Base-by-base conservation (phyloP, 2,329 filamentous ascomycete species). In the Hirsutella thompsonii region DNA sequence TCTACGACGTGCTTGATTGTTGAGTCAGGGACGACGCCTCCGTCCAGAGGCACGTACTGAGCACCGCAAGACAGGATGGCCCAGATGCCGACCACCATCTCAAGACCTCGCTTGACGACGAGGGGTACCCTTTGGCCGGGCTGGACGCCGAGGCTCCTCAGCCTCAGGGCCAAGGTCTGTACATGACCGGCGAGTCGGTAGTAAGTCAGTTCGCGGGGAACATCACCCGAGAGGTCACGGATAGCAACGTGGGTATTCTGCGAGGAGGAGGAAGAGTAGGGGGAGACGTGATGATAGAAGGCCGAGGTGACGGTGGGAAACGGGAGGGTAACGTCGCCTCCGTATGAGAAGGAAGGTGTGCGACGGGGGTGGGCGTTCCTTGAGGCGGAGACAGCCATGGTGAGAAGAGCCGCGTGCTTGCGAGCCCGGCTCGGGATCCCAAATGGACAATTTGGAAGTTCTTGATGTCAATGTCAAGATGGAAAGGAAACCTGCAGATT, bases 11-110 rank as follows among this genome's bases (percentile, higher is more conserved):
- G 66, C 20, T 57, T 55, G 20, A 78, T 59, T 3, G 67, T 66
- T 16, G 60, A 57, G 38, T 70, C 67, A 0, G 70, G 60, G 9
- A 70, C 66, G 26, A 73, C 62, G 5, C 69, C 68, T 29, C 73
- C 73, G 45, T 79, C 75, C 2, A 79, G 61, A 3, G 74, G 74
- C 5, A 77, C 64, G 49, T 79, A 79, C 47, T 79, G 73, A 13
- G 68, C 74, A 18, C 74, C 73, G 37, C 68, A 68, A 42, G 72
- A 72, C 28, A 79, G 56, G 16, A 76, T 61, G 2, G 71, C 73
- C 42, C 74, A 60, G 38, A 77, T 75, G 18, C 68, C 72, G 38
- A 75, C 62, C 6, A 76, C 56, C 70, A 78, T 74, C 46, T 74
- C 70, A 37, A 73, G 55, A 32, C 71, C 68, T 13, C 74, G 63